Conservation (phyloP, 129 eudicot species). For the Glebionis coronaria region DNA sequence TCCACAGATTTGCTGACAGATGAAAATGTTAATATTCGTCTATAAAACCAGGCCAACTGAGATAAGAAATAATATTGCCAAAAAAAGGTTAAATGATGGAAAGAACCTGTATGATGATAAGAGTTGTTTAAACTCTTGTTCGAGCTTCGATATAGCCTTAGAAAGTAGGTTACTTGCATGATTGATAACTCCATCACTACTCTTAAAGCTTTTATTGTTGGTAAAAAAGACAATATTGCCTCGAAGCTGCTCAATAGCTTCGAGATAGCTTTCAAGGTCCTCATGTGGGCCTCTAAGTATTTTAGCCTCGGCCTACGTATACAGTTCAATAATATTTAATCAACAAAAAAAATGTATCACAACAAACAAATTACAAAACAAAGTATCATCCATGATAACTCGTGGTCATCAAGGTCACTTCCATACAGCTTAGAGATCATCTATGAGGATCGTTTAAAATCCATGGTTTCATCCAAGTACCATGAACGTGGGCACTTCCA, state of each 20-base stretch:
- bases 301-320: conserved; percentile 83
- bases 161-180: conserved; percentile 81
- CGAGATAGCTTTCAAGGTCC: conserved; percentile 93
- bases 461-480: no score
- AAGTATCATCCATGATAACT: conserved; percentile 1
- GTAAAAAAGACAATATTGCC: conserved; percentile 71
- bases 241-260: conserved; percentile 87
- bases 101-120: conserved; percentile 75
- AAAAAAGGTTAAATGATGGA: conserved; percentile 3
- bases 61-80: background rate
- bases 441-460: no score
- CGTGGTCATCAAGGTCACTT: background rate
- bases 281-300: conserved; percentile 95
- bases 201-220: conserved; percentile 84
- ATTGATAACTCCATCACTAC: conserved; percentile 85
- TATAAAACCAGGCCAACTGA: background rate
- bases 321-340: conserved; percentile 4
- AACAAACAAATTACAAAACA: background rate
- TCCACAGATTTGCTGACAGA: conserved; percentile 81
- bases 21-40: no score
- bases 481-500: no score
- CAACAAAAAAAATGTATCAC: background rate
- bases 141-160: conserved; percentile 90
- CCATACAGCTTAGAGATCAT: no score
- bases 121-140: conserved; percentile 88